Conservation (phyloP, 306 rosid species). For the Malus sylvestris region DNA sequence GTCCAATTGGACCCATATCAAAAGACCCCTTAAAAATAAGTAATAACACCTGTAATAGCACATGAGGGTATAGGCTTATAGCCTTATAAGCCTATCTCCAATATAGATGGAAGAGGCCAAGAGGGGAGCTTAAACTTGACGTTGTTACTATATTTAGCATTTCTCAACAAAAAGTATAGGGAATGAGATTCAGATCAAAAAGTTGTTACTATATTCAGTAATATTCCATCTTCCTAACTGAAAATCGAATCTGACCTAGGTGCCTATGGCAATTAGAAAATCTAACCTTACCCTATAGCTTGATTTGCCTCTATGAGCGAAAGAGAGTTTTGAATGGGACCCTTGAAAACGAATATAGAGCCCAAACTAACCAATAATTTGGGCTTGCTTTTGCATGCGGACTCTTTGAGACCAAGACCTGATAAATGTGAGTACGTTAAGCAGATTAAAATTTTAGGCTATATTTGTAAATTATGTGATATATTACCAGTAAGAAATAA, state of each 20-base stretch:
- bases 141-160: not conserved
- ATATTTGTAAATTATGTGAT: too few relatives aligned
- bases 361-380: constrained; percentile 37
- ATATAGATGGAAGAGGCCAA: constrained; percentile 23
- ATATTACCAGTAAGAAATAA: too few relatives aligned
- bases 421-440: not conserved
- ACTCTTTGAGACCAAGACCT: constrained; percentile 18
- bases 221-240: constrained; percentile 44
- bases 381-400: constrained; percentile 40
- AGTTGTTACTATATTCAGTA: constrained; percentile 34
- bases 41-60: not conserved
- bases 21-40: not conserved
- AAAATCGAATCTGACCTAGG: constrained; percentile 24
- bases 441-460: too few relatives aligned
- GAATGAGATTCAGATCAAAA: constrained; percentile 11
- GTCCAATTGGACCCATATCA: too few relatives aligned
- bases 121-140: not conserved
- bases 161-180: not conserved
- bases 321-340: constrained; percentile 19
- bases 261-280: not conserved
- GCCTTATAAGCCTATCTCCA: constrained; percentile 27
- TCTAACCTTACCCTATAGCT: not conserved
- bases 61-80: constrained; percentile 8
- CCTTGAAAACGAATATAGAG: constrained; percentile 14
- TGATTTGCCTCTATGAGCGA: not conserved